Percentiles rank a stretch among this genome's conserved stretches.
Conservation (phyloP, 768 basidiomycete species). For the Hebeloma cylindrosporum region DNA sequence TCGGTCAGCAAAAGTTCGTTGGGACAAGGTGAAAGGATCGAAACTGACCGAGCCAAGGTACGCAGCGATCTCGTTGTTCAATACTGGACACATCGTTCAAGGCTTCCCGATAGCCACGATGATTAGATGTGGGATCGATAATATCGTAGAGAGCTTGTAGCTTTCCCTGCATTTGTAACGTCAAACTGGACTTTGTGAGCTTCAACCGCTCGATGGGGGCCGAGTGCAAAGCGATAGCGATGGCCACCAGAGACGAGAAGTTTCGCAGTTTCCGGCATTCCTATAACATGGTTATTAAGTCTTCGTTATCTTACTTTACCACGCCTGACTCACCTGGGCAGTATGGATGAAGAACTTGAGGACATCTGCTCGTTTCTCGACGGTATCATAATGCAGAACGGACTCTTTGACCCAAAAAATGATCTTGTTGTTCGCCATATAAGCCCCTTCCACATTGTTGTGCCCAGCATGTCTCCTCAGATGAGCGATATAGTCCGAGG, state of each 20-base stretch:
- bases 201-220: constrained; percentile 36
- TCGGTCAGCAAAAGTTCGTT: too few species aligned
- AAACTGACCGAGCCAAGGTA: constrained; percentile 44
- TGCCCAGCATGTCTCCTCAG: constrained; percentile 28
- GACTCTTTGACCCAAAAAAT: constrained; percentile 41
- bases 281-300: constrained; percentile 19
- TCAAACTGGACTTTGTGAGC: constrained; percentile 32
- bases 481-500: constrained; percentile 44
- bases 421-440: constrained; percentile 39
- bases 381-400: constrained; percentile 37
- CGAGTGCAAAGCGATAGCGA: constrained; percentile 43
- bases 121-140: constrained; percentile 33
- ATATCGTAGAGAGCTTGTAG: constrained; percentile 35
- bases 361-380: constrained; percentile 36
- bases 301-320: not conserved
- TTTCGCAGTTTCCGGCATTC: constrained; percentile 46
- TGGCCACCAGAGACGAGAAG: constrained; percentile 43
- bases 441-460: constrained; percentile 35
- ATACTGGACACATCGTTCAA: constrained; percentile 26
- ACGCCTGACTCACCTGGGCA: constrained; percentile 32
- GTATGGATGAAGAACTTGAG: constrained; percentile 46
- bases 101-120: constrained; percentile 37
- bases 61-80: constrained; percentile 25
- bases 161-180: constrained; percentile 26
- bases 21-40: too few species aligned